Evolutionary conservation across 2,329 filamentous ascomycete species (phyloP).

Genomic region (Alternaria metachromatica): DNA sequence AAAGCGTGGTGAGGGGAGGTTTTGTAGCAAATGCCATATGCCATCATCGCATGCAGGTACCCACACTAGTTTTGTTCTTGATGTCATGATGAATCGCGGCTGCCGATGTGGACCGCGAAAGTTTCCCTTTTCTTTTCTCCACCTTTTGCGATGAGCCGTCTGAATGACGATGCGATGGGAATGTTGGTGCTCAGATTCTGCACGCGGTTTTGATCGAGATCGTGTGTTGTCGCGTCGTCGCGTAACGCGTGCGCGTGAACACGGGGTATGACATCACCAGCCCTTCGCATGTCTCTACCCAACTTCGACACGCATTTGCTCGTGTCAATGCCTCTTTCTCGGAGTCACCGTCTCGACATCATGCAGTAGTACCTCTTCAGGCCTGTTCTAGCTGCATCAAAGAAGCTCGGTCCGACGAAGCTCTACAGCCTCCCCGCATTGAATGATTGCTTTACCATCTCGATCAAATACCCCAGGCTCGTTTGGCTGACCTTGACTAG

Average conservation of each 20-base stretch:
- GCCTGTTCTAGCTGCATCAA: not conserved
- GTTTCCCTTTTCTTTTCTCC: not conserved
- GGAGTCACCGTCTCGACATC: not conserved
- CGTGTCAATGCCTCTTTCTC: not conserved
- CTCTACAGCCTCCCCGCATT: not conserved
- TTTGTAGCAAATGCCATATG: conserved; percentile 1
- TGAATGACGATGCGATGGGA: not conserved
- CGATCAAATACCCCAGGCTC: not conserved
- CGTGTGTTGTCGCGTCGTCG: not conserved
- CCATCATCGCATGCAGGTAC: conserved; percentile 8
- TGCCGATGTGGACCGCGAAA: not conserved
- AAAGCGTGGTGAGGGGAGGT: not conserved
- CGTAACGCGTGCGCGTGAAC: not conserved
- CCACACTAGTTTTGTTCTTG: conserved; percentile 10
- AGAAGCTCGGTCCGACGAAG: not conserved
- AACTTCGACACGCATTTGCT: not conserved
- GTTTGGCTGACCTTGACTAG: not conserved
- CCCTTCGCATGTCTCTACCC: not conserved
- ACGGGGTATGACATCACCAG: conserved; percentile 11
- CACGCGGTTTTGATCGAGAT: not conserved
- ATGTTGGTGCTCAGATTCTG: not conserved
- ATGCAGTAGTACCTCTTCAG: not conserved
- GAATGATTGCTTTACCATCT: not conserved
- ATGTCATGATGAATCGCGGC: conserved; percentile 17
- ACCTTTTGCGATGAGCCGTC: not conserved